A percentile compares a stretch with the other conserved stretches of the same genome.
Evolutionary conservation across 1,139 yeast species (phyloP).

Genomic region (Yamadazyma siamensis): DNA sequence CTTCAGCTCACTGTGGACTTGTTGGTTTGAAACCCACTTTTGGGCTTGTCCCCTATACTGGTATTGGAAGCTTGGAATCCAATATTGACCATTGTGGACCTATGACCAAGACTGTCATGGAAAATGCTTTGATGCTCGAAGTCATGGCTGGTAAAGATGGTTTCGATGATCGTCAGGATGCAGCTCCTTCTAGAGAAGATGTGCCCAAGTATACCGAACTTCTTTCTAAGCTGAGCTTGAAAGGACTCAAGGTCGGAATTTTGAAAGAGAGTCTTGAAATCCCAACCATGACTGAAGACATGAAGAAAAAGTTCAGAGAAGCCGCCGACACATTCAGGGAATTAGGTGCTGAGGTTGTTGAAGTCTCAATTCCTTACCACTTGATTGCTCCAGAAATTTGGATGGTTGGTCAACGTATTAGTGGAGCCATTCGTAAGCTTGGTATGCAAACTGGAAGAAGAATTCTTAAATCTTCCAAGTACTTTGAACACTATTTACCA

Average conservation of each 20-base stretch:
- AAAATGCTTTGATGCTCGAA: constrained; percentile 9
- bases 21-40: constrained; percentile 16
- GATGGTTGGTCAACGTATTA: constrained; percentile 14
- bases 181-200: constrained; percentile 24
- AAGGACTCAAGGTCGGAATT: constrained; percentile 14
- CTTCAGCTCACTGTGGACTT: constrained; percentile 13
- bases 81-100: constrained; percentile 15
- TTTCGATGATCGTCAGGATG: constrained; percentile 18
- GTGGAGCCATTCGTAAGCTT: constrained; percentile 14
- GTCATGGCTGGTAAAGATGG: constrained; percentile 15
- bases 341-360: constrained; percentile 14
- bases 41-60: constrained; percentile 14
- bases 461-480: constrained; percentile 8
- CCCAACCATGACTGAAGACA: constrained; percentile 11
- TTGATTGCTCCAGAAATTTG: constrained; percentile 13
- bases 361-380: constrained; percentile 14
- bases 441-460: constrained; percentile 10
- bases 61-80: constrained; percentile 14
- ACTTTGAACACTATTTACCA: constrained; percentile 8
- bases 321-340: constrained; percentile 10
- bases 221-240: constrained; percentile 5
- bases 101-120: constrained; percentile 13
- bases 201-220: constrained; percentile 8
- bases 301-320: constrained; percentile 9
- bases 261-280: constrained; percentile 13